These are phyloP conservation scores for Xylaria sp. DNA, from an alignment of 2,329 filamentous ascomycete species.

Conservation along the genomic window DNA sequence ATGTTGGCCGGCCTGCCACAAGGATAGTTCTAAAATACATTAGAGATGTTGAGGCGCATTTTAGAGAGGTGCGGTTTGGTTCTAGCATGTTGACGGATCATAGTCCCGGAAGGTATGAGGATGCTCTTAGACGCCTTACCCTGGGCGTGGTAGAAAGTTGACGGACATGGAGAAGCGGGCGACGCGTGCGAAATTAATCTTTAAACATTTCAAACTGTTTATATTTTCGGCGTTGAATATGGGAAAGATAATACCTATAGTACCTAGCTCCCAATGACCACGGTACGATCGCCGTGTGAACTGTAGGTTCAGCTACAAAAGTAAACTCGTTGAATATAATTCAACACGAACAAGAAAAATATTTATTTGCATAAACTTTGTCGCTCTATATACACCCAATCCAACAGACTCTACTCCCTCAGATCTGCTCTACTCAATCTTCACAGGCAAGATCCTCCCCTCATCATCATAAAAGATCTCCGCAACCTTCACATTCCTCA, in stretches of 20 bases:
- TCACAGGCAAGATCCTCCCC: slow-evolving; percentile 67
- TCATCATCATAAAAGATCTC: slow-evolving; percentile 78
- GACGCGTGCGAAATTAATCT: background rate
- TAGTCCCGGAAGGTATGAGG: slow-evolving; percentile 78
- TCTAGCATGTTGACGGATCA: slow-evolving; percentile 81
- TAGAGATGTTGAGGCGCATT: slow-evolving; percentile 74
- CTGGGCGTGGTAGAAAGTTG: slow-evolving; percentile 55
- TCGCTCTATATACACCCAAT: slow-evolving; percentile 20
- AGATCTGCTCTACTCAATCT: slow-evolving; percentile 35
- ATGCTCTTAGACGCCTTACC: slow-evolving; percentile 70
- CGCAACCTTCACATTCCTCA: slow-evolving; percentile 78
- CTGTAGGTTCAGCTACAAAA: background rate
- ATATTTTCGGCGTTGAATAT: background rate
- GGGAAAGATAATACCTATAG: background rate
- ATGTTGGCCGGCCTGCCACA: slow-evolving; percentile 73
- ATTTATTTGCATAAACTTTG: background rate
- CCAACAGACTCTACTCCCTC: background rate
- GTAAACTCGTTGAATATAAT: background rate
- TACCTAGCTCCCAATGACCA: background rate
- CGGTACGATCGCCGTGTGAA: background rate
- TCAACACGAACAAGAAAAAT: too few relatives aligned
- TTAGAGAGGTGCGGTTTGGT: slow-evolving; percentile 77
- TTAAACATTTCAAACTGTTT: background rate
- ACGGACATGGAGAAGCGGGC: background rate
- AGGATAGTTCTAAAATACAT: slow-evolving; percentile 77